Percentiles rank a stretch among this genome's conserved stretches.
phyloP scores from a whole-genome alignment of 495 filamentous ascomycete species.

The Penicillium cataractarum region DNA sequence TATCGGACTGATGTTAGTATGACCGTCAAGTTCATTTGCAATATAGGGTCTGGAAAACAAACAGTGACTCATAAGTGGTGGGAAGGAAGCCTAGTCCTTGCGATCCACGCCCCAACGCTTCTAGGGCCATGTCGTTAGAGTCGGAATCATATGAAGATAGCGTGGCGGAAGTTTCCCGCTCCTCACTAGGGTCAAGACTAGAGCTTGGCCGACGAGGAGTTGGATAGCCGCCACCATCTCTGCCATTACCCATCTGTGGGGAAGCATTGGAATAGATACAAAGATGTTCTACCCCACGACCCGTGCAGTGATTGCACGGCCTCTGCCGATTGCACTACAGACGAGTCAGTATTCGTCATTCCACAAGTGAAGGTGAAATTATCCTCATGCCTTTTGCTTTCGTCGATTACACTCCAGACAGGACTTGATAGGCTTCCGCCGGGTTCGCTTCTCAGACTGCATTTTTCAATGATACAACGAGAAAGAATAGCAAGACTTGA shows the following conservation, averaged over 20 bases:
- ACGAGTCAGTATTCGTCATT: neutral
- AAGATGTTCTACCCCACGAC: slow-evolving; percentile 20
- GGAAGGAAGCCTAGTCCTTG: neutral
- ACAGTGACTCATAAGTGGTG: slow-evolving; percentile 7
- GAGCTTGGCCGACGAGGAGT: slow-evolving; percentile 9
- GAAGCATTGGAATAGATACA: slow-evolving; percentile 20
- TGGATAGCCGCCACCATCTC: slow-evolving; percentile 6
- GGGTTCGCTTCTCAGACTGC: slow-evolving; percentile 17
- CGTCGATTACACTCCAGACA: slow-evolving; percentile 29
- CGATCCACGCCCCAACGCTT: slow-evolving; percentile 9
- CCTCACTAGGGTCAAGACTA: slow-evolving; percentile 1
- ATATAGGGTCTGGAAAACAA: neutral
- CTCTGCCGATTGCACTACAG: slow-evolving; percentile 24
- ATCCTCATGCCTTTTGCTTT: slow-evolving; percentile 23
- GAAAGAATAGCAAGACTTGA: neutral
- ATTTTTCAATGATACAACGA: slow-evolving; percentile 6
- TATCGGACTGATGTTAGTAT: neutral
- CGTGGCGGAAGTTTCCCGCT: slow-evolving; percentile 14
- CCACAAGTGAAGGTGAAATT: neutral
- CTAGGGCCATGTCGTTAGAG: slow-evolving; percentile 4
- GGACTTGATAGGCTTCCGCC: slow-evolving; percentile 26
- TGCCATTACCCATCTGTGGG: neutral
- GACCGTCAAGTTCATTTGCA: neutral
- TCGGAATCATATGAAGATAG: slow-evolving; percentile 24
- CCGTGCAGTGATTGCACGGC: slow-evolving; percentile 26